Base-by-base conservation (phyloP, 108 stramenopile species). In the Parmales sp. region DNA sequence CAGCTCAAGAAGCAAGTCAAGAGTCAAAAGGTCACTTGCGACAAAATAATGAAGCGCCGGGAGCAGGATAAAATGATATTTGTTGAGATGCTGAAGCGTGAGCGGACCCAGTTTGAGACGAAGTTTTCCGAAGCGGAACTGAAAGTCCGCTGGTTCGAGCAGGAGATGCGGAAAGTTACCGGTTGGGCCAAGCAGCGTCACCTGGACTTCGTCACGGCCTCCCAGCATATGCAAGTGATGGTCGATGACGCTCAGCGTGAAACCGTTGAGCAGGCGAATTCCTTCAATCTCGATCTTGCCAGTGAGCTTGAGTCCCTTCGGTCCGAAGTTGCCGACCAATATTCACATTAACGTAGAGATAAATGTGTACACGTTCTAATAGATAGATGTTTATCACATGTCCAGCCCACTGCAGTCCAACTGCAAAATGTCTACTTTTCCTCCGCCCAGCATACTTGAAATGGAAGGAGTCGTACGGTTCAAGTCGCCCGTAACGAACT, bases 401-500 rank as follows among this genome's bases (percentile, higher is more conserved):
- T 48, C 44, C 69, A 93, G 89, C 7, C 88, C 88, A 45, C 85
- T 85, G 51, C 87, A 90, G 66, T 93, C 88, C 19, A 89, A 71
- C 64, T 85, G 76, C 20, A 87, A 71, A 45, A 93, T 80, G 75
- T 88, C 86, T 18, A 82, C 78, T 22, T 86, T 82, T 26, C 54
- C 16, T 13, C 84, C 78, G 20, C 84, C 88, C 41, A 94, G 41
- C 26, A 94, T 45, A n/a, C 76, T 74, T 6, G 74, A 37, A 38
- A 94, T 51, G 66, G 76, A 86, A 1, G 92, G 92, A 44, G 46
- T 16, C 0, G 88, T 91, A 64, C 92, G 67, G 3, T 86, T 83
- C 23, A 87, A 85, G 79, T 94, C 92, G 7, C 90, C 88, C 69
- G 89, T 83, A 6, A 87, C 84, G 74, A 90, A 90, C 68, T 94